Base-by-base conservation (phyloP, 2,329 filamentous ascomycete genomes). In the Bimuria novae-zelandiae region DNA sequence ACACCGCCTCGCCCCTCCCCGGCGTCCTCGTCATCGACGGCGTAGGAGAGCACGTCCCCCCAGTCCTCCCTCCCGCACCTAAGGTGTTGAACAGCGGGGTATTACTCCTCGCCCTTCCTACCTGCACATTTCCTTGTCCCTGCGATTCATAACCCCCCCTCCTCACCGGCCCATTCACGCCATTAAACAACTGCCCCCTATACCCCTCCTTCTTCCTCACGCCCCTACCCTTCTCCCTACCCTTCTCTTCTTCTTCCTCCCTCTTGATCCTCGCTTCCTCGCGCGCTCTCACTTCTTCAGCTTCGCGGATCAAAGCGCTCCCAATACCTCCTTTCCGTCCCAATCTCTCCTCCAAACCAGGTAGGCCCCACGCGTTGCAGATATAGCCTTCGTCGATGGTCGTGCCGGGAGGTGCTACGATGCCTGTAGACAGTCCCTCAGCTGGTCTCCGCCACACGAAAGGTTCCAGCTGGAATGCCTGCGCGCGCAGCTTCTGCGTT, bases 361-460 rank as follows among this genome's bases (percentile, higher is more conserved):
- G 64, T 19, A 65, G 47, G 0, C 30, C 32, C 36, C 49, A 56
- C 10, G 16, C 11, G 17, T 57, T 63, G 30, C 55, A 16, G 7
- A 47, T 30, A 35, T 65, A 65, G 1, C 25, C 49, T 1, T 52
- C 53, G 1, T 17, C 10, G 19, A 14, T 29, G 49, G 37, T 7
- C n/a, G 8, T 14, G 35, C 25, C 12, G 19, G 8, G 3, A 3
- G 30, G 55, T 19, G 51, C 17, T 19, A 52, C 17, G 4, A 37
- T 7, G 10, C 59, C 61, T 7, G 49, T 32, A 3, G 47, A 46
- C 8, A 54, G 10, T 23, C 57, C 57, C 37, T 43, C 14, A 36
- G 42, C 10, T 27, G 32, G 3, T 37, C 55, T 52, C 1, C 46
- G 16, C 55, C 69, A 74, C 7, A 67, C 39, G 37, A 68, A 74